phyloP scores from a whole-genome alignment of 495 filamentous ascomycete genomes.

The Pseudomonodictys pantanalensis region DNA sequence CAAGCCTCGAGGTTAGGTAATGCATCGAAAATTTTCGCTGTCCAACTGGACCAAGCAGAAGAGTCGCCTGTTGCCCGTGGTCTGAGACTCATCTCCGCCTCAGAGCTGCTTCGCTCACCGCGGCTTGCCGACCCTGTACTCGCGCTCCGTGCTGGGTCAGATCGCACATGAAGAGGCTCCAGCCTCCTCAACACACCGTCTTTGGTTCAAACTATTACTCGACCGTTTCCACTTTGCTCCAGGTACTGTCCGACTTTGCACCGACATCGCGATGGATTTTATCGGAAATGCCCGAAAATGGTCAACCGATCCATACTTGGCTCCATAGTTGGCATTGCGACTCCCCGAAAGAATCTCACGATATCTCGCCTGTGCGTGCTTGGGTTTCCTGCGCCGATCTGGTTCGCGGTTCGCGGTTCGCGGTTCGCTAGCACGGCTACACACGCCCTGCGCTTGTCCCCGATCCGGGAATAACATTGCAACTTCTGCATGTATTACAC shows the following conservation, averaged over 20 bases:
- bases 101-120: not conserved
- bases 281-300: slow-evolving; percentile 1
- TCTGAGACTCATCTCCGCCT: slow-evolving; percentile 12
- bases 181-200: slow-evolving; percentile 1
- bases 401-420: not conserved
- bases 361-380: slow-evolving; percentile 6
- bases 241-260: not conserved
- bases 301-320: not conserved
- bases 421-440: not conserved
- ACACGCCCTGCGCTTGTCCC: too few relatives aligned
- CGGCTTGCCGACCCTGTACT: not conserved
- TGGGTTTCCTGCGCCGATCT: not conserved
- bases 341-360: slow-evolving; percentile 1
- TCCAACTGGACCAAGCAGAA: slow-evolving; percentile 1
- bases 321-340: not conserved
- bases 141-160: slow-evolving; percentile 17
- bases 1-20: slow-evolving; percentile 22
- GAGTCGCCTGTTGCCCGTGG: not conserved
- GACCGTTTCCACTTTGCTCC: not conserved
- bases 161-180: slow-evolving; percentile 20
- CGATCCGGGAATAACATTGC: too few relatives aligned
- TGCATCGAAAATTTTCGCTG: slow-evolving; percentile 4
- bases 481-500: too few relatives aligned
- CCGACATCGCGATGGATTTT: not conserved
- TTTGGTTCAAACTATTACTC: not conserved